A percentile compares a stretch with the other conserved stretches of the same genome.
Evolutionary conservation across 768 basidiomycete genomes (phyloP).

Genomic region (Chiua virens): DNA sequence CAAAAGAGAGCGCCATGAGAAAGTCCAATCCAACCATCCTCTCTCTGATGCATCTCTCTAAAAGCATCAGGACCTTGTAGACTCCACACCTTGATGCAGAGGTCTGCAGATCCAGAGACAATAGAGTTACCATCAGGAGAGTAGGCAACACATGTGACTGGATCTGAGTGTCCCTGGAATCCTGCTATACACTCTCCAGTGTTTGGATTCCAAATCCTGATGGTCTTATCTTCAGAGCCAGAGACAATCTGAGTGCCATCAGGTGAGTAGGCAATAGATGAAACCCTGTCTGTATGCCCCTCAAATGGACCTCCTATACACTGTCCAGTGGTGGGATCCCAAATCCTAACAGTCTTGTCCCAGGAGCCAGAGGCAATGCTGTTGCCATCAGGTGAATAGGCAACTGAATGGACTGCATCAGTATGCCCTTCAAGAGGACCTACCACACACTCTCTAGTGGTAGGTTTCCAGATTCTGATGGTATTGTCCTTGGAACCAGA

Average conservation of each 20-base stretch:
- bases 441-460: slow-evolving; percentile 12
- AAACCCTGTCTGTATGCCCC: slow-evolving; percentile 16
- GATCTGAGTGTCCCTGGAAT: slow-evolving; percentile 8
- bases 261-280: slow-evolving; percentile 18
- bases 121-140: slow-evolving; percentile 16
- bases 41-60: slow-evolving; percentile 4
- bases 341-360: slow-evolving; percentile 25
- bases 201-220: too few species aligned
- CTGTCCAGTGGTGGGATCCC: slow-evolving; percentile 15
- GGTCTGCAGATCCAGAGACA: slow-evolving; percentile 17
- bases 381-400: slow-evolving; percentile 22
- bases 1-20: slow-evolving; percentile 6
- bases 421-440: slow-evolving; percentile 20
- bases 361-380: slow-evolving; percentile 24
- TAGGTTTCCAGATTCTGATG: slow-evolving; percentile 24
- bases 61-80: not conserved
- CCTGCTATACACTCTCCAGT: slow-evolving; percentile 16
- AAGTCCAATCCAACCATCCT: slow-evolving; percentile 20
- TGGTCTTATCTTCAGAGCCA: slow-evolving; percentile 16
- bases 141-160: slow-evolving; percentile 10
- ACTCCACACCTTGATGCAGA: slow-evolving; percentile 13
- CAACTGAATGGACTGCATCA: slow-evolving; percentile 15
- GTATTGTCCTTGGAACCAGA: slow-evolving; percentile 23
- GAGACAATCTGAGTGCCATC: slow-evolving; percentile 16
- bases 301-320: slow-evolving; percentile 19